Evolutionary conservation across 768 basidiomycete genomes (phyloP), one percentile per base, ranked within the genome.

Genomic region (Calvatia gigantea): DNA sequence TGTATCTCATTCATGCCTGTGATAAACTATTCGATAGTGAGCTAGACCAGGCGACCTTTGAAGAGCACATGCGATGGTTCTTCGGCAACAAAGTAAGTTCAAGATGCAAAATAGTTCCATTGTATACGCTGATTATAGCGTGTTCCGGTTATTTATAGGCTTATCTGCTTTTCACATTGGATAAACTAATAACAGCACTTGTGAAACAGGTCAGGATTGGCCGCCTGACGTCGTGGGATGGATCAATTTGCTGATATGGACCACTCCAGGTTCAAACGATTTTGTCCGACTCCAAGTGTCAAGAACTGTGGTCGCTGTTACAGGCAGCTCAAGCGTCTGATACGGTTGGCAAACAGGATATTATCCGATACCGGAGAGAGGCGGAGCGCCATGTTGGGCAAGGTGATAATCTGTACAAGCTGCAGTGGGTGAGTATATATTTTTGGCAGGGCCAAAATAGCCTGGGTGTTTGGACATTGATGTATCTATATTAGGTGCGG

Each of bases 61-160:
- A 98, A 69, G 97, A 98, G 68, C 91, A 93, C 65, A 85, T 98
- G 84, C 76, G 97, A 60, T 91, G 92, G 83, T 90, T 95, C 73
- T 94, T 93, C 73, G 90, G 91, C 29, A 92, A 85, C 58, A 87
- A 86, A 81, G 89, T 89, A 69, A 59, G 77, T 58, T 35, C 57
- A 12, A 39, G 33, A 6, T 4, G 25, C 23, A 15, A 6, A 15
- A 21, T 42, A 4, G 27, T 25, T 32, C 38, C 46, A 33, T 42
- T 47, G 28, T 46, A 45, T 43, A 29, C 46, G 55, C 53, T 61
- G 54, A 51, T 51, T 38, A 42, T 59, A 52, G 54, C 58, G 49
- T 52, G 54, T 57, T 59, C 19, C 35, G 57, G 51, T 42, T 60
- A 68, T 71, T 76, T 62, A 60, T 75, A 95, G 86, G 94, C 93